Evolutionary conservation across 345 rosid genomes (phyloP).

Genomic region (Aquilaria yunnanensis): DNA sequence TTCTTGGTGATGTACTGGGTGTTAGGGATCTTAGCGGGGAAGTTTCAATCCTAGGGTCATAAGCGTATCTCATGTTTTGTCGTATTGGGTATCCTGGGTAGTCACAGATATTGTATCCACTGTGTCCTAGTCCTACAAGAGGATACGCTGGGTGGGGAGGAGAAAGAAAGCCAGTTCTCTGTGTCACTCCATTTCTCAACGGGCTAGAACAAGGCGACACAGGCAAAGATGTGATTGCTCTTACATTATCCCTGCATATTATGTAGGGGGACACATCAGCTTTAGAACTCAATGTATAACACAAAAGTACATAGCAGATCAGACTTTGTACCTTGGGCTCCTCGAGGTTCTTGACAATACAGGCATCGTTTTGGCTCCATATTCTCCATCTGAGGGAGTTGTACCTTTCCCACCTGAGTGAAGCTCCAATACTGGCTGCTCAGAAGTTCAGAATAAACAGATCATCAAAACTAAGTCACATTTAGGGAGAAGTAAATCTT

Average conservation of each 20-base stretch:
- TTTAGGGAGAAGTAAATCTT: too few species aligned
- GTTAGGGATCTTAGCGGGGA: conserved; percentile 38
- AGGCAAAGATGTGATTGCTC: conserved; percentile 73
- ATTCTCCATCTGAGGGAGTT: conserved; percentile 37
- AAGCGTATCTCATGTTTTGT: conserved; percentile 22
- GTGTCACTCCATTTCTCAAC: conserved; percentile 51
- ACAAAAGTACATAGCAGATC: neutral
- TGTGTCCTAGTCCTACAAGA: conserved; percentile 51
- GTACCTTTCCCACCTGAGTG: conserved; percentile 42
- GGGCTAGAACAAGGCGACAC: conserved; percentile 96
- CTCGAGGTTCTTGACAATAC: conserved; percentile 31
- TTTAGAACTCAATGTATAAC: neutral
- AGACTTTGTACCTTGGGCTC: conserved; percentile 48
- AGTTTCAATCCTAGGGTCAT: conserved; percentile 36
- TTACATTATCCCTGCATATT: conserved; percentile 54
- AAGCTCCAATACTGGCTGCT: conserved; percentile 69
- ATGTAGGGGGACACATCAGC: neutral
- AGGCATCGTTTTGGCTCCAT: conserved; percentile 31
- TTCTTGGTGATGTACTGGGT: conserved; percentile 45
- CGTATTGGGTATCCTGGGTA: conserved; percentile 42
- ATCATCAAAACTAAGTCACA: too few species aligned
- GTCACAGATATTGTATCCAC: conserved; percentile 44
- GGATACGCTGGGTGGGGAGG: conserved; percentile 73
- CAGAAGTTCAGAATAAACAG: conserved; percentile 6
- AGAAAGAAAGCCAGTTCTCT: conserved; percentile 63